Base-by-base conservation (phyloP, 2,329 filamentous ascomycete genomes). In the Nothopassalora personata region DNA sequence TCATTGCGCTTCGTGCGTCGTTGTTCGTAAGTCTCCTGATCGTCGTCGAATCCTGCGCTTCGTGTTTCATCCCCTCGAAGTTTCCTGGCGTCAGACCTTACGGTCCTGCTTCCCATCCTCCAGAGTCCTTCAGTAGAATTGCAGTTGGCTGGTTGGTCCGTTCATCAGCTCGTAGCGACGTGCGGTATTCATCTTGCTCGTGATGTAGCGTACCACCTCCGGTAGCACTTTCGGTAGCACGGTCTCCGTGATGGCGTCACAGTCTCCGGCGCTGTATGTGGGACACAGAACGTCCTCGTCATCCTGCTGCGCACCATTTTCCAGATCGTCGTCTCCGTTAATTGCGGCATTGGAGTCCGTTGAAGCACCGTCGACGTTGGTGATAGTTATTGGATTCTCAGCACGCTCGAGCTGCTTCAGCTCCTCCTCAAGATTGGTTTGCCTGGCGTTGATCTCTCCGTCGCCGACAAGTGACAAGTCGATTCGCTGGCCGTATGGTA, bases 201-300 rank as follows among this genome's bases (percentile, higher is more conserved):
- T 33, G 49, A 51, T 9, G 30, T 51, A 60, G 15, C 56, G 58
- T 13, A 67, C 48, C 9, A 65, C 62, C 11, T 66, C 53, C 13
- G 57, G 54, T 33, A 64, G 54, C 43, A 67, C 61, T 13, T 48
- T 43, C 0, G 65, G 64, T 13, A 65, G 59, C 48, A 67, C 58
- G 7, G 57, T 54, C 47, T 68, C 66, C 4, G 33, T 11, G 27
- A 59, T 57, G 10, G 13, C 36, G 13, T 64, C 56, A 43, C 53
- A 60, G 13, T 61, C 11, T 2, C 66, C 65, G 30, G 59, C 60
- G 47, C 59, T 62, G 58, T 59, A 59, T 10, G 63, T 66, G 9
- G 57, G 47, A 53, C 56, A 60, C 48, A 57, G 55, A 31, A 64
- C 59, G 10, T 51, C 49, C 5, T 51, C 33, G 28, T 27, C n/a